Percentiles rank a stretch among this genome's conserved stretches.
phyloP scores from a whole-genome alignment of 164 flowering plant genomes.

The Houttuynia cordata region DNA sequence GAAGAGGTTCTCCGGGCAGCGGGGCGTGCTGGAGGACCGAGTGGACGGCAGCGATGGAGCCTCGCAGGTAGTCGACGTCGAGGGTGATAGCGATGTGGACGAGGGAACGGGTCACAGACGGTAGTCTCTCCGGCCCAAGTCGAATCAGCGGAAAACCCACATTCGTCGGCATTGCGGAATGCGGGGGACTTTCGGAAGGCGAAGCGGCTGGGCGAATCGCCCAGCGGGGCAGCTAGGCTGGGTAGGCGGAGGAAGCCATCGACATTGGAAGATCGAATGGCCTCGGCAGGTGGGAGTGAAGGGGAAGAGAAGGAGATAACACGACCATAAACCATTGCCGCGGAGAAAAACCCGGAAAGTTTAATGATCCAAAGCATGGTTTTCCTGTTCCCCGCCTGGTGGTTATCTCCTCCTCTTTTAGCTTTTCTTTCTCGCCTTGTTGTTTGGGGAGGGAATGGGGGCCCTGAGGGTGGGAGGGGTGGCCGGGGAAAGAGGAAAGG shows the following conservation, averaged over 20 bases:
- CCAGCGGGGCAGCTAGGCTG: neutral
- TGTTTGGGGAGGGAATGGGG: neutral
- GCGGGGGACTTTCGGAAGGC: slow-evolving; percentile 12
- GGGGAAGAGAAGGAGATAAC: slow-evolving; percentile 36
- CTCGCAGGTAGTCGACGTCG: slow-evolving; percentile 21
- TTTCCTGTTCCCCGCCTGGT: neutral
- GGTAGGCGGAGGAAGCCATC: slow-evolving; percentile 22
- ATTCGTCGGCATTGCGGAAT: slow-evolving; percentile 23
- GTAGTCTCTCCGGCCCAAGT: slow-evolving; percentile 1
- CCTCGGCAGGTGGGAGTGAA: slow-evolving; percentile 45
- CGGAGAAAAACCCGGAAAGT: slow-evolving; percentile 36
- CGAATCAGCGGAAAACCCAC: neutral
- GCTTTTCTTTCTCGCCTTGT: neutral
- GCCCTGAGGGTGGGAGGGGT: no score
- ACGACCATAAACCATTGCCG: slow-evolving; percentile 32
- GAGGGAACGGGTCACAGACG: slow-evolving; percentile 18
- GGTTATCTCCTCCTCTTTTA: neutral
- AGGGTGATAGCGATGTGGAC: slow-evolving; percentile 28
- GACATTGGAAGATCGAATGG: slow-evolving; percentile 37
- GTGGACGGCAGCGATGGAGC: slow-evolving; percentile 21
- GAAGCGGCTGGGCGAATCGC: slow-evolving; percentile 3
- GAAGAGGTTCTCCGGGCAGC: slow-evolving; percentile 20
- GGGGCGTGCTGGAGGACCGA: slow-evolving; percentile 18
- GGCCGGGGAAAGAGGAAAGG: no score
- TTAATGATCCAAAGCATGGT: slow-evolving; percentile 36